Conservation (phyloP, 352 stramenopile genomes). For the Globisporangium radiosum region DNA sequence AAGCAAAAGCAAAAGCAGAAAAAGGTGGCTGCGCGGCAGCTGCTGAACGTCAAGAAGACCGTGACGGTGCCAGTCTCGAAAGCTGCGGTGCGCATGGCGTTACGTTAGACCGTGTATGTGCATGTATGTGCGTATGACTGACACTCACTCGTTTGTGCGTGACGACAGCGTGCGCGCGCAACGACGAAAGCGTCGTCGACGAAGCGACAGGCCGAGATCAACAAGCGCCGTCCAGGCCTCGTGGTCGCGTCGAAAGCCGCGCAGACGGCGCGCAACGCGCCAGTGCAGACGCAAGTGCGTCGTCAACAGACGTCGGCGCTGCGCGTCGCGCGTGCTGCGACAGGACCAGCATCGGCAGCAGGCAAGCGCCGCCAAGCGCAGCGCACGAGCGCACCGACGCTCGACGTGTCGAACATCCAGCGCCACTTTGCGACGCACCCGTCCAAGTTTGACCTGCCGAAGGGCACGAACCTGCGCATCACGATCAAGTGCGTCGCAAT, state of each 20-base stretch:
- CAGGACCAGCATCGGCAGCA: slow-evolving; percentile 10
- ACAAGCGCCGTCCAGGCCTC: slow-evolving; percentile 58
- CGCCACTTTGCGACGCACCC: slow-evolving; percentile 70
- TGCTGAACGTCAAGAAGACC: slow-evolving; percentile 72
- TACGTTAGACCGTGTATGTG: background rate
- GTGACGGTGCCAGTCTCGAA: slow-evolving; percentile 63
- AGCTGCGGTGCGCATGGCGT: slow-evolving; percentile 29
- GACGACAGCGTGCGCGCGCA: slow-evolving; percentile 28
- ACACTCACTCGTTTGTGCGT: background rate
- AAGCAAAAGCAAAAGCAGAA: background rate
- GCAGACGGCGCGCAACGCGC: slow-evolving; percentile 19
- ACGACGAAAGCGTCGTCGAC: slow-evolving; percentile 37
- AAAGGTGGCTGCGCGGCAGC: slow-evolving; percentile 29
- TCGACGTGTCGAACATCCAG: slow-evolving; percentile 77
- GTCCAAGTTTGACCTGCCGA: slow-evolving; percentile 76
- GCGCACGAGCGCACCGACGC: slow-evolving; percentile 17
- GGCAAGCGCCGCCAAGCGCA: slow-evolving; percentile 17
- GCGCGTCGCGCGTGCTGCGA: slow-evolving; percentile 20
- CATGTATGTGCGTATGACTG: background rate
- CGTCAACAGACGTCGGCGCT: slow-evolving; percentile 35
- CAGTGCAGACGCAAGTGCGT: slow-evolving; percentile 30
- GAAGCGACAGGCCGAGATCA: slow-evolving; percentile 67
- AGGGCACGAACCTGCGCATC: slow-evolving; percentile 73
- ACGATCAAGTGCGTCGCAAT: slow-evolving; percentile 61
- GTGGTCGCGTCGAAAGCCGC: slow-evolving; percentile 19